These are phyloP conservation scores for Suillus variegatus DNA, from an alignment of 768 basidiomycete species.

Conservation along the genomic window DNA sequence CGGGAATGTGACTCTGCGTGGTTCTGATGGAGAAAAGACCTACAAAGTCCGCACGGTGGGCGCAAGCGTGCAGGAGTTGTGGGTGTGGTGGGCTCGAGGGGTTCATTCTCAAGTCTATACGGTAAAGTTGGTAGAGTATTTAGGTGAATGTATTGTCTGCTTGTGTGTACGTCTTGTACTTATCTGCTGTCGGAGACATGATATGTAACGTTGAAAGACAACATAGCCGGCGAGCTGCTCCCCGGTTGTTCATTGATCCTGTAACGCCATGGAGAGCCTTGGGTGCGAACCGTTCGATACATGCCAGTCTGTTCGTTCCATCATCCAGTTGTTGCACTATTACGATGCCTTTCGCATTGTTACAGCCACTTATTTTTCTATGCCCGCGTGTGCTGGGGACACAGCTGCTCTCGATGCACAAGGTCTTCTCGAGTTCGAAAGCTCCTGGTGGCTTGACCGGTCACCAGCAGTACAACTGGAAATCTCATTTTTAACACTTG, in stretches of 20 bases:
- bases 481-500: too few relatives aligned
- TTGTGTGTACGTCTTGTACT: not conserved
- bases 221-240: not conserved
- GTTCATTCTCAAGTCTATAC: slow-evolving; percentile 77
- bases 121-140: slow-evolving; percentile 24
- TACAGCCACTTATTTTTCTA: too few relatives aligned
- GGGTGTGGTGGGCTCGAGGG: slow-evolving; percentile 96
- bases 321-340: not conserved
- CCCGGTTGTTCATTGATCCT: not conserved
- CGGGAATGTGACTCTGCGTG: slow-evolving; percentile 64
- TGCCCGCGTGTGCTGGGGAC: too few relatives aligned
- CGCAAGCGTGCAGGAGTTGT: slow-evolving; percentile 94
- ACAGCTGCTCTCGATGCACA: too few relatives aligned
- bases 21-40: slow-evolving; percentile 44
- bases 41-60: slow-evolving; percentile 81
- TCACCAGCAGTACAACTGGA: too few relatives aligned
- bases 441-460: too few relatives aligned
- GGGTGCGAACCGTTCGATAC: not conserved
- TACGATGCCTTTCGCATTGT: too few relatives aligned
- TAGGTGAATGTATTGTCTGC: not conserved
- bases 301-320: not conserved
- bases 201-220: not conserved
- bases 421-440: too few relatives aligned
- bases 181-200: not conserved
- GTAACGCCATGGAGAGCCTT: not conserved